Evolutionary conservation across 305 asterid species (phyloP).

Genomic region (Fraxinus angustifolia): DNA sequence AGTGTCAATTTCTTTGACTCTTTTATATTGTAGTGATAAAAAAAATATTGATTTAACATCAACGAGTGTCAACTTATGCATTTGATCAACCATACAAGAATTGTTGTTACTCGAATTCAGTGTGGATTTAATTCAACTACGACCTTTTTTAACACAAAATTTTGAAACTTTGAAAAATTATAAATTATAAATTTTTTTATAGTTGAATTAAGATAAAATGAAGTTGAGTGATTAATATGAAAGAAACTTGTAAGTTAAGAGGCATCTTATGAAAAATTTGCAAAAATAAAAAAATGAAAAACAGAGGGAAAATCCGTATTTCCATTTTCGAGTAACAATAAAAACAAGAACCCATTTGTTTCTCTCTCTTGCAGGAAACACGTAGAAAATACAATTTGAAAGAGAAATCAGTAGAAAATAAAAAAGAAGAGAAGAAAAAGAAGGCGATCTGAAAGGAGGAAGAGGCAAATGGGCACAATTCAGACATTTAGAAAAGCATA

Average conservation of each 20-base stretch:
- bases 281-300: background rate
- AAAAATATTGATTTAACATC: background rate
- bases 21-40: background rate
- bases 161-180: no score
- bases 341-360: background rate
- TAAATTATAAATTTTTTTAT: no score
- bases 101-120: background rate
- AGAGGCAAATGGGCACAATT: conserved; percentile 59
- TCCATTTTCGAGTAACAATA: background rate
- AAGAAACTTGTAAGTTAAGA: background rate
- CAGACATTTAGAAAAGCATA: conserved; percentile 82
- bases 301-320: background rate
- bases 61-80: background rate
- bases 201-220: background rate
- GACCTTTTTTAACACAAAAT: background rate
- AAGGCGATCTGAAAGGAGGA: background rate
- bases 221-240: background rate
- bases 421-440: background rate
- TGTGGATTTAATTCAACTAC: background rate
- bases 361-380: background rate
- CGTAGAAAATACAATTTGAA: background rate
- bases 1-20: no score
- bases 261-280: background rate
- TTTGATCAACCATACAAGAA: background rate
- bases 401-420: background rate